Evolutionary conservation across 306 rosid species (phyloP), one percentile per base, ranked within the genome.

Genomic region (Crotalaria pallida): DNA sequence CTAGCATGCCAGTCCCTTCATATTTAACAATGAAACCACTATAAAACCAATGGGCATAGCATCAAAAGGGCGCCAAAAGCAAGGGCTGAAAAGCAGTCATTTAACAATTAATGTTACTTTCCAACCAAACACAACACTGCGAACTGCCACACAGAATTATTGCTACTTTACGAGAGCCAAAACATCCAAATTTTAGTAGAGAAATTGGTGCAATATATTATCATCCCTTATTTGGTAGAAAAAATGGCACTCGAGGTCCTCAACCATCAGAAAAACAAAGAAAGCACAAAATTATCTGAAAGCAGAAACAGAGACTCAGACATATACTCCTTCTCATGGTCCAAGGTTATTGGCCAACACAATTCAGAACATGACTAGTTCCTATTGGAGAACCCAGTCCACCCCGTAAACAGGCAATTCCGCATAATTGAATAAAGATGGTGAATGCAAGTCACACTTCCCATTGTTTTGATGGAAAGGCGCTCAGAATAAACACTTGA

Each of bases 231-330:
- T 21, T 62, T 23, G 36, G 7, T 33, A n/a, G 27, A 69, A 31
- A 22, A 24, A 34, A 36, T 2, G 48, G 41, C 43, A 72, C 23
- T 49, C 50, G 43, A 65, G 62, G 19, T 16, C 43, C 24, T 6
- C 55, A 17, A 33, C 36, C 41, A 66, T 29, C 38, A 60, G 27
- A 41, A 33, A 29, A 43, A 43, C 9, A 70, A 58, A 72, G 57
- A 34, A 80, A 63, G 43, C 49, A 43, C 61, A 72, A 2, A 52
- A 67, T 72, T 31, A 61, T 23, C 69, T 34, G 52, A 66, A 10
- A 65, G 72, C 52, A 70, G 65, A 13, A 60, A 52, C 22, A 48
- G 26, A 52, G 40, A 45, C 21, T 16, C 16, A 23, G 26, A 61
- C 16, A 22, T 21, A 7, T 44, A 18, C 38, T 23, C 19, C 31